phyloP scores from a whole-genome alignment of 2,329 filamentous ascomycete genomes.

The Cytospora piceicola region DNA sequence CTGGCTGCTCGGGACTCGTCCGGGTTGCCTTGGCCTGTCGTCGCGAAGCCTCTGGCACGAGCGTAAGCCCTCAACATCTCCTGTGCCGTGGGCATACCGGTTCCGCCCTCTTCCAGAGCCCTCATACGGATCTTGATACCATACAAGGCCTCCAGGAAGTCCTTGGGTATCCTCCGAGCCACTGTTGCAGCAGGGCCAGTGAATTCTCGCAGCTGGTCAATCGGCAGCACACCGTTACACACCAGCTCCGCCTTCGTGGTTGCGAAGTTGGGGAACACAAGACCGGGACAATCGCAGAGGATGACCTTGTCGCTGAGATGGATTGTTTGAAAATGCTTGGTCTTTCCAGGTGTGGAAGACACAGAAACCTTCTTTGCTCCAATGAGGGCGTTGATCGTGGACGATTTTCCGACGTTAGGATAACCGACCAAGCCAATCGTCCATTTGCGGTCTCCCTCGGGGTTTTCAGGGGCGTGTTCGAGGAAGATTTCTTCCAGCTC shows the following conservation, averaged over 20 bases:
- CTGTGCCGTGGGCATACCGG: conserved; percentile 79
- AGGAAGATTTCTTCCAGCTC: conserved; percentile 91
- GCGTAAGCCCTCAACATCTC: conserved; percentile 89
- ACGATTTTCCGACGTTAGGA: conserved; percentile 98
- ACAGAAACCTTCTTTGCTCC: conserved; percentile 98
- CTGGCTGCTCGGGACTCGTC: conserved; percentile 92
- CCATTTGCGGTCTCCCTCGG: conserved; percentile 65
- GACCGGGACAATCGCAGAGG: conserved; percentile 95
- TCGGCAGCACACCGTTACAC: conserved; percentile 91
- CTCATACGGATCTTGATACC: conserved; percentile 85
- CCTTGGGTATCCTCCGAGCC: conserved; percentile 80
- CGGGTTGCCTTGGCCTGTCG: conserved; percentile 84
- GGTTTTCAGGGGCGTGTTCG: conserved; percentile 62
- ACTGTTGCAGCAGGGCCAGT: conserved; percentile 85
- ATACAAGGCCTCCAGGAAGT: conserved; percentile 90
- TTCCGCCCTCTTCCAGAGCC: conserved; percentile 89
- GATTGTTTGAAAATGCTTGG: conserved; percentile 98
- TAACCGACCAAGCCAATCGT: conserved; percentile 95
- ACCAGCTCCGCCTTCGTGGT: conserved; percentile 96
- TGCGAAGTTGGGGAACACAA: conserved; percentile 98
- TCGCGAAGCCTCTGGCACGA: conserved; percentile 85
- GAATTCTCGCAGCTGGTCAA: conserved; percentile 94
- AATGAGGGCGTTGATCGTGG: conserved; percentile 98
- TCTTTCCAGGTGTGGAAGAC: conserved; percentile 95
- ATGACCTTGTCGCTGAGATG: conserved; percentile 88